Evolutionary conservation across 306 rosid genomes (phyloP), one percentile per base, ranked within the genome.

Genomic region (Cucurbita maxima): DNA sequence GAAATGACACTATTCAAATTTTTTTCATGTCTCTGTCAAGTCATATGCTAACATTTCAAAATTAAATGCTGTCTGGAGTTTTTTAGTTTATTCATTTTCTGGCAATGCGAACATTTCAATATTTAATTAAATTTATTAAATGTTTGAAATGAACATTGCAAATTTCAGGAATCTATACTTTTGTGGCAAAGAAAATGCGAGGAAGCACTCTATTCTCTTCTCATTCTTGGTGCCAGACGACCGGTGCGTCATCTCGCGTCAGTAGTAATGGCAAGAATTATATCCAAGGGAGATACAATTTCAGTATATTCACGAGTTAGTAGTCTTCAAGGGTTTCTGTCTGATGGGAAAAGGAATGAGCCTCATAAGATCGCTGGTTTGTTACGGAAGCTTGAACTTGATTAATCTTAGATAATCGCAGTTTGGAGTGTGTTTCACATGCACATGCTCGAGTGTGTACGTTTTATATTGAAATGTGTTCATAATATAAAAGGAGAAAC

Each of bases 201-300:
- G 82, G 98, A 90, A 53, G 97, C 98, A 37, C 72, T 94, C 38
- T 85, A 87, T 79, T 90, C 92, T 75, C 77, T 94, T 48, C 97
- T 94, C 77, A 83, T 80, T 78, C 81, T 94, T 16, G 98, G 98
- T 72, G 98, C 95, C n/a, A 88, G 92, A 62, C 84, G 96, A 69
- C 98, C 98, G 15, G 95, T 94, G 70, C 94, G 98, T 67, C 97
- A 94, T 84, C 79, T 94, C 86, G 96, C 97, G 30, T 94, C 98
- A 5, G 87, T 89, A 14, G 96, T 96, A 37, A 94, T 89, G 98
- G 89, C 90, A 7, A 88, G 75, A 79, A 86, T 90, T 81, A 94
- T 94, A 81, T 84, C 83, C 7, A 88, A 90, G 86, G 98, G 98
- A 79, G 98, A 94, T 73, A 63, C 77, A 55, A 94, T 94, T 81